phyloP scores from a whole-genome alignment of 148 eudicot species.

The Cornus kousa region DNA sequence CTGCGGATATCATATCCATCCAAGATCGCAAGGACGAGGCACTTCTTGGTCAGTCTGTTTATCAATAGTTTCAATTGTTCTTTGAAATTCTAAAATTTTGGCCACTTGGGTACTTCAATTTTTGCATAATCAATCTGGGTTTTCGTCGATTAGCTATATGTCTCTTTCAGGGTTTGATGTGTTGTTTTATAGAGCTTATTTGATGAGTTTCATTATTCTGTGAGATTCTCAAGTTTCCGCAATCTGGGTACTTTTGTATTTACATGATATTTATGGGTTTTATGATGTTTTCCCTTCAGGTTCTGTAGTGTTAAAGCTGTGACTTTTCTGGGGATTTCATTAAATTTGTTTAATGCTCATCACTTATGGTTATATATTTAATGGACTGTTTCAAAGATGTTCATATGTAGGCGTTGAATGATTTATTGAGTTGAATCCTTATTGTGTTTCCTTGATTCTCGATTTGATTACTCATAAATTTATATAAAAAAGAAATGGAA shows the following conservation, averaged over 20 bases:
- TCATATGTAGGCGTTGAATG: background rate
- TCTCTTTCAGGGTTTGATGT: background rate
- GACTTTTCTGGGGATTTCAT: background rate
- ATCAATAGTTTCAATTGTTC: background rate
- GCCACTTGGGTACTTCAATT: background rate
- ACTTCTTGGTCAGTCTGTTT: conserved; percentile 38
- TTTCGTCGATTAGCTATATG: background rate
- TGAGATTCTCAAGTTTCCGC: background rate
- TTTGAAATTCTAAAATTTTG: background rate
- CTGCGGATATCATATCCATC: conserved; percentile 42
- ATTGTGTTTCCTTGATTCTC: background rate
- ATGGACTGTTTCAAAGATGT: background rate
- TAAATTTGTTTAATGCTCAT: background rate
- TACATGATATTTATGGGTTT: background rate
- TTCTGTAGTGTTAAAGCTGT: background rate
- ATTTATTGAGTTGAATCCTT: background rate
- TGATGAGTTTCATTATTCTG: background rate
- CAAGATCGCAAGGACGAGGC: conserved; percentile 70
- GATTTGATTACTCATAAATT: background rate
- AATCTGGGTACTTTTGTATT: background rate
- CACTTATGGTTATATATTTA: background rate
- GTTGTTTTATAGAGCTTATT: background rate
- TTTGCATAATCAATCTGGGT: background rate
- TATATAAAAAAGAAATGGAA: background rate
- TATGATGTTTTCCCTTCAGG: background rate